phyloP scores from a whole-genome alignment of 441 rosid genomes.

The Aquilaria agallochum region DNA sequence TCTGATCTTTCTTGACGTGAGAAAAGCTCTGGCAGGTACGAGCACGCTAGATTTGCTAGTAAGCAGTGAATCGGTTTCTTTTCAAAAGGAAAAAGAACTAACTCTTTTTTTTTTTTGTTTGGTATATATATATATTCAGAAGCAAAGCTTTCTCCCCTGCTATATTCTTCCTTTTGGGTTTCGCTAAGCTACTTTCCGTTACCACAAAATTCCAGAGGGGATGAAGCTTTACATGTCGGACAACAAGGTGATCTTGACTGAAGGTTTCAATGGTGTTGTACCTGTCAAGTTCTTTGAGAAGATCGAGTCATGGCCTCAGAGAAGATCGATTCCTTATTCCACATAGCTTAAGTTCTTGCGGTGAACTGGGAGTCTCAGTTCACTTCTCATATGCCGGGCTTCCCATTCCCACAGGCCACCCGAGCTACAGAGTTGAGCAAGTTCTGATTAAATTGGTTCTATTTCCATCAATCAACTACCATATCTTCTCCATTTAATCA shows the following conservation, averaged over 20 bases:
- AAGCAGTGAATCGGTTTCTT: not conserved
- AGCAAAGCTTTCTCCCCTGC: too few species aligned
- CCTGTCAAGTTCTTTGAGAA: constrained; percentile 63
- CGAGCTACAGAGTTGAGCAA: too few species aligned
- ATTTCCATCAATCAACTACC: too few species aligned
- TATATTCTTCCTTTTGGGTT: too few species aligned
- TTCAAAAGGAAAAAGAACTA: not conserved
- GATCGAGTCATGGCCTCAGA: constrained; percentile 80
- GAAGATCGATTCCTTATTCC: constrained; percentile 36
- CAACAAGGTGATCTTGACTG: constrained; percentile 76
- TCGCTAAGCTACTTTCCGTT: not conserved
- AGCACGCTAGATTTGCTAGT: not conserved
- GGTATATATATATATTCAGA: too few species aligned
- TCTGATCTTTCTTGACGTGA: constrained; percentile 65
- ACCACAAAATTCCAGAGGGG: constrained; percentile 48
- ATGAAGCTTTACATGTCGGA: constrained; percentile 83
- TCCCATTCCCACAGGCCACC: too few species aligned
- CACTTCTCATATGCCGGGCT: too few species aligned
- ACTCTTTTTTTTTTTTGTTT: too few species aligned
- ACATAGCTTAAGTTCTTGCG: not conserved
- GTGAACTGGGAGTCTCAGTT: too few species aligned
- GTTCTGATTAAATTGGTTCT: too few species aligned
- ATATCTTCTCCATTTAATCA: too few species aligned
- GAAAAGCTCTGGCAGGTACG: constrained; percentile 82
- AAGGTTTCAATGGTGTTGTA: constrained; percentile 80